These are phyloP conservation scores for Viola odorata DNA, from an alignment of 345 rosid genomes.

Conservation along the genomic window DNA sequence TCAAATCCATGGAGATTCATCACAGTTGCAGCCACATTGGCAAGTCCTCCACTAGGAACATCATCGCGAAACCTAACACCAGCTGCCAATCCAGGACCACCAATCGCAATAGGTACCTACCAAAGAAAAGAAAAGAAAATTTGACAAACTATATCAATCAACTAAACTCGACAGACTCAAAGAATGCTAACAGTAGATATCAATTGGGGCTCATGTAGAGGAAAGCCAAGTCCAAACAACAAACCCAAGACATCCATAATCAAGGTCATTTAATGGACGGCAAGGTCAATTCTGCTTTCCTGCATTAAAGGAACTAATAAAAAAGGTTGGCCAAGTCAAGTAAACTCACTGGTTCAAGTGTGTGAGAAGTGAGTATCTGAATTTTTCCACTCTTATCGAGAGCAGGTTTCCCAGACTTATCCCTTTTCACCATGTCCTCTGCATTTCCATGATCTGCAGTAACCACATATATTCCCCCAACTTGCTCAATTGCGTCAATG, in stretches of 20 bases:
- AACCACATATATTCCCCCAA: constrained; percentile 81
- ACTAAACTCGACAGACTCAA: background rate
- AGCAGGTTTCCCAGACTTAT: constrained; percentile 68
- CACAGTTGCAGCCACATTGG: constrained; percentile 94
- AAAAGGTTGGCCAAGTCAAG: background rate
- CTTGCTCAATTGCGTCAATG: constrained; percentile 75
- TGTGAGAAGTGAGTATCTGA: constrained; percentile 95
- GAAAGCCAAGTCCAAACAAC: too few relatives aligned
- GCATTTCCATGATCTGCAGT: constrained; percentile 99
- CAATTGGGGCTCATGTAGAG: too few relatives aligned
- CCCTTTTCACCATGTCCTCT: constrained; percentile 96
- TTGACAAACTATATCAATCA: background rate
- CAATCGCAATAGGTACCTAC: constrained; percentile 93
- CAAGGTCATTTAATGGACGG: too few relatives aligned
- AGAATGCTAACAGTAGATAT: too few relatives aligned
- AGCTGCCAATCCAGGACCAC: constrained; percentile 73
- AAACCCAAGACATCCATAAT: too few relatives aligned
- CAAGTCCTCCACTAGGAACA: constrained; percentile 63
- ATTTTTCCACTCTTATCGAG: constrained; percentile 62
- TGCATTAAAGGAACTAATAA: too few relatives aligned
- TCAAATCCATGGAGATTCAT: constrained; percentile 86
- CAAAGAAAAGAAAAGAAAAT: background rate
- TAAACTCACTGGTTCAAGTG: constrained; percentile 78
- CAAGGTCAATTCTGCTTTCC: too few relatives aligned
- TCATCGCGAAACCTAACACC: constrained; percentile 70